phyloP scores from a whole-genome alignment of 495 filamentous ascomycete genomes.

The Penicillium ochrochloron region DNA sequence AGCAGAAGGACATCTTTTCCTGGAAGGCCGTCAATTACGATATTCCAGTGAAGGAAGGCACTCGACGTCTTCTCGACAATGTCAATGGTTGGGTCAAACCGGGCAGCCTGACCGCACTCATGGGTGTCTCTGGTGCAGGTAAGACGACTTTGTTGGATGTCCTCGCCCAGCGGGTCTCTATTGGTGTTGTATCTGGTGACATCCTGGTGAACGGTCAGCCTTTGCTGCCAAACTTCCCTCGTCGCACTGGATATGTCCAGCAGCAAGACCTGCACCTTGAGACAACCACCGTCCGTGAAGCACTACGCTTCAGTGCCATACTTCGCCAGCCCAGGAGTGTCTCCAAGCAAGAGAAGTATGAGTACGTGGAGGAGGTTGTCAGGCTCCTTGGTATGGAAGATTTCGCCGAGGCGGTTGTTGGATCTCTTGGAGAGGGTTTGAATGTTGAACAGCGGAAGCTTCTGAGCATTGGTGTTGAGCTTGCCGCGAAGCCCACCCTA shows the following conservation, averaged over 20 bases:
- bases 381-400: slow-evolving; percentile 51
- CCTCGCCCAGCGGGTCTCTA: slow-evolving; percentile 56
- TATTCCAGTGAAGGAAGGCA: slow-evolving; percentile 60
- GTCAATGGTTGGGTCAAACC: slow-evolving; percentile 69
- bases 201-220: slow-evolving; percentile 54
- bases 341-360: slow-evolving; percentile 48
- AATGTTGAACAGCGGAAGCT: slow-evolving; percentile 92
- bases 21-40: slow-evolving; percentile 74
- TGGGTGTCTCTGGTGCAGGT: slow-evolving; percentile 63
- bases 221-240: slow-evolving; percentile 75
- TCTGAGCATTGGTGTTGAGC: slow-evolving; percentile 86
- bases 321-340: slow-evolving; percentile 71
- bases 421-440: slow-evolving; percentile 58
- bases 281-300: slow-evolving; percentile 84
- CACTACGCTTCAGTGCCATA: slow-evolving; percentile 80
- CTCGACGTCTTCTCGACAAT: slow-evolving; percentile 60
- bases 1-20: slow-evolving; percentile 64
- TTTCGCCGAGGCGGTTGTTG: slow-evolving; percentile 47
- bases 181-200: slow-evolving; percentile 56
- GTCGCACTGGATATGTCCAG: slow-evolving; percentile 92
- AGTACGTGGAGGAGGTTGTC: slow-evolving; percentile 54
- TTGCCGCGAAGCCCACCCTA: slow-evolving; percentile 83
- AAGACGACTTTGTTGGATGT: slow-evolving; percentile 69
- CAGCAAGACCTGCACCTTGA: slow-evolving; percentile 89
- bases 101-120: slow-evolving; percentile 66